These are phyloP conservation scores for Penicillium waksmanii DNA, from an alignment of 495 filamentous ascomycete species.

Conservation along the genomic window DNA sequence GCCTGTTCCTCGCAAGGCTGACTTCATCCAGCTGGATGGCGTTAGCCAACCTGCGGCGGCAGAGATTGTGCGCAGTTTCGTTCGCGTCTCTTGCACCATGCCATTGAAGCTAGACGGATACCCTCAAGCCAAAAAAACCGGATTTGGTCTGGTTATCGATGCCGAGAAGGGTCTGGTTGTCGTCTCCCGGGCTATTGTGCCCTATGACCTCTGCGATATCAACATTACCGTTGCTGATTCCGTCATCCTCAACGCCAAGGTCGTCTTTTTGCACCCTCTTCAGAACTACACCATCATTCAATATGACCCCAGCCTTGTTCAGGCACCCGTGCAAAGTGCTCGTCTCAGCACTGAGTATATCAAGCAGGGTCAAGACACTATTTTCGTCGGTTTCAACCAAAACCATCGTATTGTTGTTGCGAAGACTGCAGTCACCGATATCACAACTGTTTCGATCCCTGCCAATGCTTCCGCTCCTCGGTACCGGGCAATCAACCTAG, in stretches of 20 bases:
- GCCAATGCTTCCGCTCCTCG: constrained; percentile 89
- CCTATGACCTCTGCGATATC: constrained; percentile 96
- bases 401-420: constrained; percentile 92
- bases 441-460: constrained; percentile 95
- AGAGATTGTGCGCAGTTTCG: constrained; percentile 91
- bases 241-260: constrained; percentile 89
- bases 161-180: constrained; percentile 94
- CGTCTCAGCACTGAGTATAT: constrained; percentile 78
- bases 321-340: constrained; percentile 90
- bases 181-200: constrained; percentile 89
- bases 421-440: constrained; percentile 94
- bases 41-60: constrained; percentile 88
- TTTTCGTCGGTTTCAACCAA: constrained; percentile 96
- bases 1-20: constrained; percentile 73
- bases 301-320: constrained; percentile 90
- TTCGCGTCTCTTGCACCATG: constrained; percentile 88
- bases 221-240: constrained; percentile 94
- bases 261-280: constrained; percentile 96
- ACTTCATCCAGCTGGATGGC: constrained; percentile 89
- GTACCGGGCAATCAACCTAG: constrained; percentile 94
- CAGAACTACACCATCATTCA: constrained; percentile 97
- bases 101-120: constrained; percentile 96
- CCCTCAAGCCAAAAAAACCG: constrained; percentile 87
- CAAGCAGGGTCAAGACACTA: constrained; percentile 86
- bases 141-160: constrained; percentile 93